Percentiles rank a stretch among this genome's conserved stretches.
Evolutionary conservation across 345 rosid genomes (phyloP).

Genomic region (Hibiscus syriacus): DNA sequence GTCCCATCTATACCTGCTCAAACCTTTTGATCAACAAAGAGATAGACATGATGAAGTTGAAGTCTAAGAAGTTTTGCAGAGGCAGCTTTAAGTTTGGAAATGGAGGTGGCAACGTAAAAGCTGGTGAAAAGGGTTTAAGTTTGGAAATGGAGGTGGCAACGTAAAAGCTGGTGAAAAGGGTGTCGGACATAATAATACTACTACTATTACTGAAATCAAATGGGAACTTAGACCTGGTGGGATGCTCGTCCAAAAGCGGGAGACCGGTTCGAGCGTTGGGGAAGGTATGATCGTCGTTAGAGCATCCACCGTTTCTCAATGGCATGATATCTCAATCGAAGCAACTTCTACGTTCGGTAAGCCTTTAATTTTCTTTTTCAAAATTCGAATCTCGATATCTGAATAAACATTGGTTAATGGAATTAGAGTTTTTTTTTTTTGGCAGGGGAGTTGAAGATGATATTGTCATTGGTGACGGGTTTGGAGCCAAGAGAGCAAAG

Average conservation of each 20-base stretch:
- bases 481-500: constrained; percentile 81
- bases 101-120: constrained; percentile 17
- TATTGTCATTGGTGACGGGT: constrained; percentile 53
- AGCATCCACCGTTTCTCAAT: constrained; percentile 64
- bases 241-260: constrained; percentile 89
- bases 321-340: constrained; percentile 66
- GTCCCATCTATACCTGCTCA: not conserved
- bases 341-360: constrained; percentile 92
- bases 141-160: constrained; percentile 27
- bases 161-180: constrained; percentile 23
- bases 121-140: constrained; percentile 43
- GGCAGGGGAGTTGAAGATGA: constrained; percentile 83
- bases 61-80: constrained; percentile 60
- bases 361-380: not conserved
- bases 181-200: constrained; percentile 15
- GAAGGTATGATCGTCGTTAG: constrained; percentile 48
- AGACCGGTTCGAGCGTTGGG: constrained; percentile 23
- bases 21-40: no score
- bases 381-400: not conserved
- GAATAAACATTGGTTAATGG: not conserved
- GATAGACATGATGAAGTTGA: constrained; percentile 68
- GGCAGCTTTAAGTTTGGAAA: constrained; percentile 49
- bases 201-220: constrained; percentile 41
- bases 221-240: constrained; percentile 94
- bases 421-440: no score